phyloP scores from a whole-genome alignment of 2,329 filamentous ascomycete species.

The Dactylella cylindrospora region DNA sequence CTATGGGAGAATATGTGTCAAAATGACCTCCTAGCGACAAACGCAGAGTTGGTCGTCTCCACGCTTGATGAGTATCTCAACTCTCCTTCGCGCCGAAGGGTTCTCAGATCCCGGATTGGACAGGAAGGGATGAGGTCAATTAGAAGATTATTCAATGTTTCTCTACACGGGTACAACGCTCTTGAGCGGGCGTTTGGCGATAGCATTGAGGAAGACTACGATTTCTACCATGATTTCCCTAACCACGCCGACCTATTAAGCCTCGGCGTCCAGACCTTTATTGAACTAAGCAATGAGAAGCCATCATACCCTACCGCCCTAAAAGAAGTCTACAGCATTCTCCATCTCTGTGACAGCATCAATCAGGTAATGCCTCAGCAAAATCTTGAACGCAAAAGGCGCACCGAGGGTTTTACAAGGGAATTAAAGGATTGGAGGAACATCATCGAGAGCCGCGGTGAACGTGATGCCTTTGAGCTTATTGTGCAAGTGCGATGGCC shows the following conservation, averaged over 20 bases:
- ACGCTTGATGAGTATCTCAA: constrained; percentile 28
- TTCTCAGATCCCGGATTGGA: constrained; percentile 30
- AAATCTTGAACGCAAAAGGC: constrained; percentile 18
- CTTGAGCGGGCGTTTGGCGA: constrained; percentile 25
- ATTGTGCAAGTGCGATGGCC: constrained; percentile 35
- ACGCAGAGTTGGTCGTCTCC: constrained; percentile 20
- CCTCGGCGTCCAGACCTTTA: constrained; percentile 34
- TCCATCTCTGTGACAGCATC: constrained; percentile 37
- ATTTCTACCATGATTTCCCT: constrained; percentile 32
- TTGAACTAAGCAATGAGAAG: constrained; percentile 33
- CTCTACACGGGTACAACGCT: constrained; percentile 31
- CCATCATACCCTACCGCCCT: constrained; percentile 35
- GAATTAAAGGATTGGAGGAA: constrained; percentile 35
- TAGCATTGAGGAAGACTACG: constrained; percentile 19
- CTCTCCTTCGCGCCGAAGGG: constrained; percentile 15
- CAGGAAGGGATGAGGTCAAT: constrained; percentile 36
- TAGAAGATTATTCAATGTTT: constrained; percentile 29
- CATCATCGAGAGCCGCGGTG: constrained; percentile 22
- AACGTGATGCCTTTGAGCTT: constrained; percentile 21
- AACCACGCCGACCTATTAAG: constrained; percentile 31
- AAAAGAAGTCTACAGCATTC: constrained; percentile 31
- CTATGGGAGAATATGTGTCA: background rate
- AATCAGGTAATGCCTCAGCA: constrained; percentile 30
- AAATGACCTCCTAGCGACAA: constrained; percentile 1
- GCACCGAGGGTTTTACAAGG: constrained; percentile 16